Evolutionary conservation across 352 stramenopile genomes (phyloP).

Genomic region (Phytophthora cryptogea): DNA sequence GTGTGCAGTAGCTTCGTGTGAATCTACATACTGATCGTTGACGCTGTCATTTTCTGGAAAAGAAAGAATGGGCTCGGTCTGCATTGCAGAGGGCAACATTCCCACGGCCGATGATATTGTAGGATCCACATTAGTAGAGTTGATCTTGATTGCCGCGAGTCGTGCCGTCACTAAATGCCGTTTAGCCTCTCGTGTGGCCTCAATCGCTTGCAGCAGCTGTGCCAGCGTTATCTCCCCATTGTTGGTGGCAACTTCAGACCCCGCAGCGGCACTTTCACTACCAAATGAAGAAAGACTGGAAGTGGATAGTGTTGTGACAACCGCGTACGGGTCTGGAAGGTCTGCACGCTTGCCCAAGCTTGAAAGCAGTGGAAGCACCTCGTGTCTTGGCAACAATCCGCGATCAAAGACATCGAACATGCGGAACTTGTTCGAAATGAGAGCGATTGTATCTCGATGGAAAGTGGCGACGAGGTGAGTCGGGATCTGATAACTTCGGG

Average conservation of each 20-base stretch:
- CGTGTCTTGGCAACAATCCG: constrained; percentile 30
- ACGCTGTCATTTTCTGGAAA: neutral
- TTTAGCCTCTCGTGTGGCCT: constrained; percentile 8
- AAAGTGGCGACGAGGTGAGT: constrained; percentile 28
- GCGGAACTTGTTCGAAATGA: constrained; percentile 34
- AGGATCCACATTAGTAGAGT: constrained; percentile 4
- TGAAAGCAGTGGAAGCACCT: constrained; percentile 36
- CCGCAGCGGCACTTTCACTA: no score
- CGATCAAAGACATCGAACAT: constrained; percentile 45
- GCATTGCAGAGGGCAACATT: neutral
- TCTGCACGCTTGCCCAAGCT: constrained; percentile 37
- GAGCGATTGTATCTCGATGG: constrained; percentile 18
- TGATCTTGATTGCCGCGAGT: constrained; percentile 5
- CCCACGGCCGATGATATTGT: neutral
- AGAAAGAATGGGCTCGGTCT: no score
- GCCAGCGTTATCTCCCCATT: constrained; percentile 11
- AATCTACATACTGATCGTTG: neutral
- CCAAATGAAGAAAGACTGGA: neutral
- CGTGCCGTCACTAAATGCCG: neutral
- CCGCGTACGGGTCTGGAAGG: constrained; percentile 38
- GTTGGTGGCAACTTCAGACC: neutral
- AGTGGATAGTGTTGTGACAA: constrained; percentile 24
- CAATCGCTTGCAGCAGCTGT: constrained; percentile 24
- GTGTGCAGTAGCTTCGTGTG: constrained; percentile 1
- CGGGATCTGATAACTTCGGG: constrained; percentile 23